Conservation (phyloP, 345 rosid genomes). For the Hibiscus tridactylites region DNA sequence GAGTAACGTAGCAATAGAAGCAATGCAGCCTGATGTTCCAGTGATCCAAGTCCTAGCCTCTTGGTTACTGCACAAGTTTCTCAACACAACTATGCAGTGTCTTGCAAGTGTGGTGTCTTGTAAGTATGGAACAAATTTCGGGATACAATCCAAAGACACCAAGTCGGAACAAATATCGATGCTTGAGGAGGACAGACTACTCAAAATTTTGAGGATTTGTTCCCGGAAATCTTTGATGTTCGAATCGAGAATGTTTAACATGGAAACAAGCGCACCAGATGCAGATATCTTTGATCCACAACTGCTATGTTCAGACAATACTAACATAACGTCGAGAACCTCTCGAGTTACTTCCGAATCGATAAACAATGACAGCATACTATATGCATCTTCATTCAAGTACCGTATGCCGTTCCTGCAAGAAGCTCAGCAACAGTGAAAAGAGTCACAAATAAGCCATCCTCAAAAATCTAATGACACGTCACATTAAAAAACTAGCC, state of each 20-base stretch:
- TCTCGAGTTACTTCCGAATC: conserved; percentile 49
- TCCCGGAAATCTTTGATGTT: conserved; percentile 29
- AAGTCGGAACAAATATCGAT: conserved; percentile 32
- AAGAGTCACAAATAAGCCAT: not conserved
- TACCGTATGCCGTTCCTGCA: conserved; percentile 39
- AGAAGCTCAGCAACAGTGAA: conserved; percentile 9
- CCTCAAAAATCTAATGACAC: too few species aligned
- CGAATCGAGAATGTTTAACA: conserved; percentile 38
- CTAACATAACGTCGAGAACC: conserved; percentile 43
- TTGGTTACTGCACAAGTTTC: conserved; percentile 41
- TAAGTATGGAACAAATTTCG: conserved; percentile 47
- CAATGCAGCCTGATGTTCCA: conserved; percentile 50
- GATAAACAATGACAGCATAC: conserved; percentile 40
- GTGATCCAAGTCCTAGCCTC: conserved; percentile 49
- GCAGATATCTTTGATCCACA: conserved; percentile 35
- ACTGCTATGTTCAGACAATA: conserved; percentile 36
- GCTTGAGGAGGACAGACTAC: conserved; percentile 42
- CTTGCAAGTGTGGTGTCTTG: conserved; percentile 34
- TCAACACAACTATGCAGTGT: conserved; percentile 35
- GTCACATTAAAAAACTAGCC: too few species aligned
- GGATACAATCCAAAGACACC: conserved; percentile 38
- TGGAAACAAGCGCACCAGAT: conserved; percentile 42
- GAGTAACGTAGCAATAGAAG: conserved; percentile 51
- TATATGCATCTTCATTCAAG: conserved; percentile 40
- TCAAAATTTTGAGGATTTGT: conserved; percentile 48